Percentiles rank a stretch among this genome's conserved stretches.
phyloP scores from a whole-genome alignment of 768 basidiomycete genomes.

The Kwoniella pini region DNA sequence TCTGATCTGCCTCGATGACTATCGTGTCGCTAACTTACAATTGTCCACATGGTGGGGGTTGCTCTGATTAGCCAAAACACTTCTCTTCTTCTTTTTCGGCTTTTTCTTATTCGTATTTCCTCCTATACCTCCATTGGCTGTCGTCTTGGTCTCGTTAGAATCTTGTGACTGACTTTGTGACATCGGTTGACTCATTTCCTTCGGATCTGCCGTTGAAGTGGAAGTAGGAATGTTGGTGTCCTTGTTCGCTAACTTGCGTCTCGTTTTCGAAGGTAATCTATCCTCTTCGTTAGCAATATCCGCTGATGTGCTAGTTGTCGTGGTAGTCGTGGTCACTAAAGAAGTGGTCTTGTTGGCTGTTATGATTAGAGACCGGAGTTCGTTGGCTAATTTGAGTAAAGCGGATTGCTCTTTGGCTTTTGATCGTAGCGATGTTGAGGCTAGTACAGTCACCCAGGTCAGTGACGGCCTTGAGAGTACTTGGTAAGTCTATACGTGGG shows the following conservation, averaged over 20 bases:
- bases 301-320: background rate
- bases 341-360: slow-evolving; percentile 20
- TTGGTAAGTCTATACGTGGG: too few relatives aligned
- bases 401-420: slow-evolving; percentile 26
- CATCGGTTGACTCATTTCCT: slow-evolving; percentile 15
- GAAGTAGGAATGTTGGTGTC: background rate
- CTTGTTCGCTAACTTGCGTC: slow-evolving; percentile 13
- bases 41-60: slow-evolving; percentile 95
- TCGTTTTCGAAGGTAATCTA: slow-evolving; percentile 14
- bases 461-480: too few relatives aligned
- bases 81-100: slow-evolving; percentile 90
- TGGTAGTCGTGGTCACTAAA: slow-evolving; percentile 10
- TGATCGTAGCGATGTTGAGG: slow-evolving; percentile 18
- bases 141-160: slow-evolving; percentile 11
- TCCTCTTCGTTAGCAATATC: slow-evolving; percentile 2
- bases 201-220: background rate
- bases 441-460: slow-evolving; percentile 17
- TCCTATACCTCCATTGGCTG: background rate
- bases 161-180: slow-evolving; percentile 9
- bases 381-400: slow-evolving; percentile 27
- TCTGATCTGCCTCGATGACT: too few relatives aligned
- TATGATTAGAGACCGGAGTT: slow-evolving; percentile 33
- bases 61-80: slow-evolving; percentile 83
- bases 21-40: too few relatives aligned
- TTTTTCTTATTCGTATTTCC: slow-evolving; percentile 48